A percentile compares a stretch with the other conserved stretches of the same genome.
These are phyloP conservation scores for Dryas alaskensis DNA, from an alignment of 306 rosid species.

Conservation along the genomic window DNA sequence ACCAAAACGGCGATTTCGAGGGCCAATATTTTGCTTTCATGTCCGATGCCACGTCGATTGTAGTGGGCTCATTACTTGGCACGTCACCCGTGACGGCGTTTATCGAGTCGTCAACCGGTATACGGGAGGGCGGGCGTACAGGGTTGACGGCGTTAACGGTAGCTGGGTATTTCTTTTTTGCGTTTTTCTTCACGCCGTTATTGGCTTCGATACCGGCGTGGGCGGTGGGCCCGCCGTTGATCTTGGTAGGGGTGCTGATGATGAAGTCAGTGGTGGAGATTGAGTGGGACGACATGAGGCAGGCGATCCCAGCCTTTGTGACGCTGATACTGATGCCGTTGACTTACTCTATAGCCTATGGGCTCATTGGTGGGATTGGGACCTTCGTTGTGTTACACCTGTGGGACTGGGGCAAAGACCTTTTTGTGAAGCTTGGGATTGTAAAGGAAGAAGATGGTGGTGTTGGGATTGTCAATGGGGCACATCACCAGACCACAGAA, in stretches of 20 bases:
- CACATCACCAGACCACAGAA: constrained; percentile 1
- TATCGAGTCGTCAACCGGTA: constrained; percentile 87
- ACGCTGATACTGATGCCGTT: constrained; percentile 81
- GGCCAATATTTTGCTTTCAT: constrained; percentile 94
- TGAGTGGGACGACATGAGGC: constrained; percentile 86
- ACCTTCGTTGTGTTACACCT: constrained; percentile 61
- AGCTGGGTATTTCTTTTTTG: constrained; percentile 59
- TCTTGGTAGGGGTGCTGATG: constrained; percentile 91
- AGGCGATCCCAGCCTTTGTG: constrained; percentile 90
- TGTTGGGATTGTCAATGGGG: constrained; percentile 33
- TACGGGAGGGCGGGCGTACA: constrained; percentile 89
- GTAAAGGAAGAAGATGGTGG: constrained; percentile 7
- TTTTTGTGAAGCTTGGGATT: constrained; percentile 36
- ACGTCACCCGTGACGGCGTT: constrained; percentile 94
- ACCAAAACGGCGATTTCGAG: constrained; percentile 65
- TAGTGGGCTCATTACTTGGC: constrained; percentile 77
- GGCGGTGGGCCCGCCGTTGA: constrained; percentile 99
- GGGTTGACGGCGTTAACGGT: constrained; percentile 85
- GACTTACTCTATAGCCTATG: constrained; percentile 88
- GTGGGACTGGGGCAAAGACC: constrained; percentile 58
- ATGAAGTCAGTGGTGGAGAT: constrained; percentile 91
- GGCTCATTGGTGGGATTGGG: constrained; percentile 89
- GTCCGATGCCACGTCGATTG: constrained; percentile 93
- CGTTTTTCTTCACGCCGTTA: constrained; percentile 88
- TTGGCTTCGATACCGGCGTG: constrained; percentile 95